phyloP scores from a whole-genome alignment of 1,284 basidiomycete genomes.

The Boletus sp. region DNA sequence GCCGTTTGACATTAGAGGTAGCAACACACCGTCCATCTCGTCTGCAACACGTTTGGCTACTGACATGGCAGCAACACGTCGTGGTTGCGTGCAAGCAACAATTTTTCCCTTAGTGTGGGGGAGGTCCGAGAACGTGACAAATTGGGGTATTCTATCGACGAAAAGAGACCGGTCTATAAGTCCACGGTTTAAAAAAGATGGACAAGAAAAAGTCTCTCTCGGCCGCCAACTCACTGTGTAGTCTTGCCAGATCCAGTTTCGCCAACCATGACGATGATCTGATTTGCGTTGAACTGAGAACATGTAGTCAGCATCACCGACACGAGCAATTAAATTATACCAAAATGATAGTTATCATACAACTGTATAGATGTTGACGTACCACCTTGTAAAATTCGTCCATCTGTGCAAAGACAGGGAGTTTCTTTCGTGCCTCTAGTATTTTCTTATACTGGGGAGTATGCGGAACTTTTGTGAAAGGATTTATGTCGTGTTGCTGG shows the following conservation, averaged over 20 bases:
- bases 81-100: constrained; percentile 96
- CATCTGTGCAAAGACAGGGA: constrained; percentile 95
- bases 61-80: constrained; percentile 96
- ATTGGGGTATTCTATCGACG: constrained; percentile 80
- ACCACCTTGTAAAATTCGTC: constrained; percentile 84
- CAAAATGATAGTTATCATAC: constrained; percentile 33
- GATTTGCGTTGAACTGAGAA: constrained; percentile 76
- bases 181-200: constrained; percentile 21
- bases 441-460: constrained; percentile 85
- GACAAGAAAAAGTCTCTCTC: constrained; percentile 20
- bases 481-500: constrained; percentile 82
- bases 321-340: constrained; percentile 29
- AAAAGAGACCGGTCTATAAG: constrained; percentile 27
- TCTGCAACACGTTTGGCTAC: constrained; percentile 98
- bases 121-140: constrained; percentile 90
- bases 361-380: constrained; percentile 34
- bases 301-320: constrained; percentile 11
- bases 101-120: constrained; percentile 86
- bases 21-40: constrained; percentile 86
- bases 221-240: constrained; percentile 68
- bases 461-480: constrained; percentile 82
- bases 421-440: constrained; percentile 76
- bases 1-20: not conserved
- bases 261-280: constrained; percentile 92
- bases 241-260: constrained; percentile 99